A percentile compares a stretch with the other conserved stretches of the same genome.
Conservation (phyloP, 2,329 filamentous ascomycete genomes). For the Fusarium sarcochroum region DNA sequence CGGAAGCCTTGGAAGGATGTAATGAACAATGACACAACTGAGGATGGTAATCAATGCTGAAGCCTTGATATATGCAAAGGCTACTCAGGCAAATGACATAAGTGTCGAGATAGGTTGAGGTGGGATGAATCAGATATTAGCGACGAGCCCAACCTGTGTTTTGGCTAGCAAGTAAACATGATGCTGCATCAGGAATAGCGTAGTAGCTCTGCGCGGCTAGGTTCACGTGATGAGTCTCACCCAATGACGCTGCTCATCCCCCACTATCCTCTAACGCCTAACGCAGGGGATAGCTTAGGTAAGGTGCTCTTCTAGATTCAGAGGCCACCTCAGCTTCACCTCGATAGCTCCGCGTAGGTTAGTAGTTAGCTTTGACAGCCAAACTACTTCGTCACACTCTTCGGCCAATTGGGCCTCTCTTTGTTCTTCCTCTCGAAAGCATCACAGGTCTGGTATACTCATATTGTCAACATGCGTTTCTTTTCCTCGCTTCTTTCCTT, state of each 20-base stretch:
- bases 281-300: conserved; percentile 37
- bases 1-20: not conserved
- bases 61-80: conserved; percentile 8
- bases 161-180: conserved; percentile 52
- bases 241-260: conserved; percentile 19
- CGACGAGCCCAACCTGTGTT: conserved; percentile 41
- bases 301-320: conserved; percentile 39
- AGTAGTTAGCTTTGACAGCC: conserved; percentile 25
- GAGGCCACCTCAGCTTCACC: conserved; percentile 56
- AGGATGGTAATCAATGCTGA: conserved; percentile 8
- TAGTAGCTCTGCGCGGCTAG: not conserved
- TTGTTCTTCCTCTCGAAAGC: not conserved
- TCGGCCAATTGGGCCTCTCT: conserved; percentile 47
- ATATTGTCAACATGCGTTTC: conserved; percentile 74
- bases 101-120: conserved; percentile 28
- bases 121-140: conserved; percentile 30
- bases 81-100: conserved; percentile 18
- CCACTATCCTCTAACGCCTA: not conserved
- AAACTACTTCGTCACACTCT: conserved; percentile 16
- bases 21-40: not conserved
- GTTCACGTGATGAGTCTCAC: conserved; percentile 30
- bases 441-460: conserved; percentile 8
- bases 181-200: conserved; percentile 48
- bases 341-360: conserved; percentile 34
- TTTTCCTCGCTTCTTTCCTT: conserved; percentile 73